Evolutionary conservation across 2,329 filamentous ascomycete species (phyloP).

Genomic region (Nothophoma quercina): DNA sequence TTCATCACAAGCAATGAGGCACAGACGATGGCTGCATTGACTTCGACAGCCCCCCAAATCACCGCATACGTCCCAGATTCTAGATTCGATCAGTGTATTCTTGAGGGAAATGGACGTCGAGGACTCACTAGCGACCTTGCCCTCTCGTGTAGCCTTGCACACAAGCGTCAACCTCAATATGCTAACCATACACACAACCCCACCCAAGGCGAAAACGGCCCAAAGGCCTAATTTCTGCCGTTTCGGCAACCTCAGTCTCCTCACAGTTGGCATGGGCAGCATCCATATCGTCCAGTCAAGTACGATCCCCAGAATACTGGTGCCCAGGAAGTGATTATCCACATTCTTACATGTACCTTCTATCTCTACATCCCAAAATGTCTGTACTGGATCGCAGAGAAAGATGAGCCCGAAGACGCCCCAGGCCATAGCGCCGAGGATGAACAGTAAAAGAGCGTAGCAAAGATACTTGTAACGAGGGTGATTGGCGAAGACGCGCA

Average conservation of each 20-base stretch:
- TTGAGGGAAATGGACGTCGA: too few relatives aligned
- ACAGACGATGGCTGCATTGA: conserved; percentile 55
- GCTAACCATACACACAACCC: conserved; percentile 42
- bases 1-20: conserved; percentile 55
- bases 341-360: conserved; percentile 35
- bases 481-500: conserved; percentile 33
- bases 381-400: conserved; percentile 35
- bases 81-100: conserved; percentile 6
- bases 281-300: conserved; percentile 44
- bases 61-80: conserved; percentile 51
- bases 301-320: conserved; percentile 36
- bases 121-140: conserved; percentile 36
- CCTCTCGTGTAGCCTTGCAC: conserved; percentile 23
- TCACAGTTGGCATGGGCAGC: conserved; percentile 40
- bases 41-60: conserved; percentile 53
- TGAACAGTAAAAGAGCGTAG: conserved; percentile 26
- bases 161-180: conserved; percentile 40
- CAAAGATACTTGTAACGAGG: conserved; percentile 19
- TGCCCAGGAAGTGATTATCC: conserved; percentile 34
- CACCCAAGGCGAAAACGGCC: conserved; percentile 48
- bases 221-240: conserved; percentile 45
- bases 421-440: conserved; percentile 32
- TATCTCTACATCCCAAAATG: conserved; percentile 33
- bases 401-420: conserved; percentile 40
- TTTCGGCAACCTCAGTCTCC: conserved; percentile 39